A percentile compares a stretch with the other conserved stretches of the same genome.
These are phyloP conservation scores for Hordeum marinum DNA, from an alignment of 176 grass and related monocot species.

Conservation along the genomic window DNA sequence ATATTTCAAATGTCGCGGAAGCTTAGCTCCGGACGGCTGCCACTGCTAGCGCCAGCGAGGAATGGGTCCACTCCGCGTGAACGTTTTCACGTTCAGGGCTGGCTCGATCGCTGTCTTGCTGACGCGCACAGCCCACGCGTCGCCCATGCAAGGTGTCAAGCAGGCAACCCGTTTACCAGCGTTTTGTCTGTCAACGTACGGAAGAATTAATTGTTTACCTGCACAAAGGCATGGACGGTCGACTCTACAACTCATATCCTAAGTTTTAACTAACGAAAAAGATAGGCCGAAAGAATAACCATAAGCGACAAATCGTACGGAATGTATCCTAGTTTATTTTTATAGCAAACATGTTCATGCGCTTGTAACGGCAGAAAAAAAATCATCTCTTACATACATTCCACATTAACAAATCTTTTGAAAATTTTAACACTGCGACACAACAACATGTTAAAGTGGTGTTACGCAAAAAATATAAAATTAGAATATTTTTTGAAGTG, in stretches of 20 bases:
- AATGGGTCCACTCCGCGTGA: background rate
- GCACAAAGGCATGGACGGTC: background rate
- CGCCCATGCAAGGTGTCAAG: slow-evolving; percentile 38
- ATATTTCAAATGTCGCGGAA: background rate
- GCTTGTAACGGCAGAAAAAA: no score
- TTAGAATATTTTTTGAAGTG: no score
- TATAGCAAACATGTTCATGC: no score
- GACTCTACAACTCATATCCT: background rate
- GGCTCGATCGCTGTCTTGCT: slow-evolving; percentile 18
- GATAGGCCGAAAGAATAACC: background rate
- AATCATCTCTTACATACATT: no score
- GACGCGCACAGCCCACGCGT: slow-evolving; percentile 30
- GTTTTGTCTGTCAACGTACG: background rate
- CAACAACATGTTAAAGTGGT: no score
- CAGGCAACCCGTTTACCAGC: slow-evolving; percentile 1
- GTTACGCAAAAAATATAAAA: no score
- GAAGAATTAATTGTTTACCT: slow-evolving; percentile 11
- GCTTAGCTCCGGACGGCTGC: background rate
- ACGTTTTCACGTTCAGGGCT: background rate
- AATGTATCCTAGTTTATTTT: background rate
- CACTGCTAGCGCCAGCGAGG: background rate
- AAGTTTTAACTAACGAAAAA: background rate
- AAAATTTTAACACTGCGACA: no score
- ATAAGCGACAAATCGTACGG: background rate
- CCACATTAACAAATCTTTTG: no score